Evolutionary conservation across 2,329 filamentous ascomycete species (phyloP).

Genomic region (Pyricularia sp.): DNA sequence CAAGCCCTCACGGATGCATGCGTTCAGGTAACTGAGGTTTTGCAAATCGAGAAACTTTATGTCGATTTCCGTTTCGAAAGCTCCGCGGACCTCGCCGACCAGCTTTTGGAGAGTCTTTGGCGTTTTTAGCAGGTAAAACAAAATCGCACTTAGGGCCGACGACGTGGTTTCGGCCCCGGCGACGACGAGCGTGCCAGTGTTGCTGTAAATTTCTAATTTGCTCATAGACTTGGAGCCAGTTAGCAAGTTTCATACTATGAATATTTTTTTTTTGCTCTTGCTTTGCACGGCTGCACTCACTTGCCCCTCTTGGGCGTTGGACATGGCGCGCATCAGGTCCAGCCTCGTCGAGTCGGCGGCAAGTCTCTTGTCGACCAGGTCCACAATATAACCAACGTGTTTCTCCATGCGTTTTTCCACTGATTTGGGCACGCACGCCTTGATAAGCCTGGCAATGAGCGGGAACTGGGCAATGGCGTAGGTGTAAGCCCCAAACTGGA

Average conservation of each 20-base stretch:
- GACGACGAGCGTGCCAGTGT: slow-evolving; percentile 9
- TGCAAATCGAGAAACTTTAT: slow-evolving; percentile 9
- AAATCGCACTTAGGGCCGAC: slow-evolving; percentile 20
- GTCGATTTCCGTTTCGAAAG: slow-evolving; percentile 14
- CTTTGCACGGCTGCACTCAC: neutral
- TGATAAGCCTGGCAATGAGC: neutral
- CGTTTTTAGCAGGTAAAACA: slow-evolving; percentile 16
- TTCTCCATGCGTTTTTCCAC: neutral
- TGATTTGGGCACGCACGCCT: neutral
- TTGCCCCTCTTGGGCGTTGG: neutral
- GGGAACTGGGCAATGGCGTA: neutral
- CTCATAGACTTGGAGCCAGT: too few species aligned
- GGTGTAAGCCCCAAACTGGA: neutral
- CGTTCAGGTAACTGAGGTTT: slow-evolving; percentile 7
- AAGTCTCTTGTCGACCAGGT: neutral
- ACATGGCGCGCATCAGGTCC: slow-evolving; percentile 9
- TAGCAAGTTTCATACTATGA: too few species aligned
- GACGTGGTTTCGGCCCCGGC: slow-evolving; percentile 36
- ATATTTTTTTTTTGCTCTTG: too few species aligned
- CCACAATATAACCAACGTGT: neutral
- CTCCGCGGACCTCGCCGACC: slow-evolving; percentile 14
- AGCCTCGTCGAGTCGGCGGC: slow-evolving; percentile 1
- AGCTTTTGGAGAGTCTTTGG: slow-evolving; percentile 12
- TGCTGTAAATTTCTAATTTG: neutral
- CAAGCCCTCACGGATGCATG: slow-evolving; percentile 8